Evolutionary conservation across 805 yeast species (phyloP), one percentile per base, ranked within the genome.

Genomic region (Candida suzukii): DNA sequence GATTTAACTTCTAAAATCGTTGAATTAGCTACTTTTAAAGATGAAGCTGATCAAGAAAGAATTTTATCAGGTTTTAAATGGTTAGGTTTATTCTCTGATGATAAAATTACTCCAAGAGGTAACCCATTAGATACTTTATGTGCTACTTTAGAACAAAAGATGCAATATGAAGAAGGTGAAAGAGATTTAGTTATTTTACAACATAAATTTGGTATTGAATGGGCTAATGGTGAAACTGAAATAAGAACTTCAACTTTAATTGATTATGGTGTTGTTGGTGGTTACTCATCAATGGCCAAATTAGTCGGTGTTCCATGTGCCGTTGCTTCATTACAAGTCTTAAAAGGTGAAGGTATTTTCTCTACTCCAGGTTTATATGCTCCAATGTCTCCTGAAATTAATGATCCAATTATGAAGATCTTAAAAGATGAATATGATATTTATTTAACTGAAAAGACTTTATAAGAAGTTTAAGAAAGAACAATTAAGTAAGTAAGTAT

Each of bases 241-340:
- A 76, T 83, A 48, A 88, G 98, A 76, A 90, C 98, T 44, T 85
- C 97, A 18, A 93, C 99, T 45, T 73, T 93, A 60, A 91, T 90
- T 29, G 96, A 88, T 66, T 87, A 86, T 67, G 99, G 99, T 71
- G 80, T 76, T 52, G 83, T 83, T 55, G 88, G 90, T 46, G 91
- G 93, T 41, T 93, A 91, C 80, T 83, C 95, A 32, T 90, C 98
- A 28, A 93, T 93, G 99, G 99, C 99, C 52, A 90, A 91, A 64
- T 78, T 87, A 50, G 99, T 93, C 42, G 99, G 99, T 72, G 91
- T 88, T 49, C 99, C 99, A 52, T 91, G 96, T 70, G 96, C 96
- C 41, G 95, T 93, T 63, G 99, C 98, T 25, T 74, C 84, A 45
- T 78, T 79, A 68, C 83, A 85, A 66, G 84, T 93, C 48, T 74